phyloP scores from a whole-genome alignment of 495 filamentous ascomycete genomes.

The Neurospora tetrasperma region DNA sequence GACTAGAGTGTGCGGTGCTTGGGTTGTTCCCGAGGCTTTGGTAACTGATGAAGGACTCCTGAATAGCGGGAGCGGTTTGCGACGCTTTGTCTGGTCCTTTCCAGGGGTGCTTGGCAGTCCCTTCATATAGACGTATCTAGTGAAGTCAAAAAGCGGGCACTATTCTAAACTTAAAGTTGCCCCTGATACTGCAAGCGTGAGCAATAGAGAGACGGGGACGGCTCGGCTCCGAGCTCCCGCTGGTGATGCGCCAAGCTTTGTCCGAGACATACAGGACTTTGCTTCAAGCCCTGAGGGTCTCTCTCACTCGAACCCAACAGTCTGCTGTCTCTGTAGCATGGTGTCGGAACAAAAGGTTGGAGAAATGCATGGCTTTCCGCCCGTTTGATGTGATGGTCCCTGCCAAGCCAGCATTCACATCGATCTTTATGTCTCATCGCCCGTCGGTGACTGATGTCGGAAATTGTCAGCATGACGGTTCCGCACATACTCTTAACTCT shows the following conservation, averaged over 20 bases:
- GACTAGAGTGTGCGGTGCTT: background rate
- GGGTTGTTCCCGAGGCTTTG: background rate
- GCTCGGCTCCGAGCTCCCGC: background rate
- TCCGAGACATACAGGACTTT: background rate
- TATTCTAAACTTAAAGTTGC: background rate
- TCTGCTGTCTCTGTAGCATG: background rate
- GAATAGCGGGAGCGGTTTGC: background rate
- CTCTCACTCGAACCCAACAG: background rate
- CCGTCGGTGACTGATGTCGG: background rate
- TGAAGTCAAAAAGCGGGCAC: background rate
- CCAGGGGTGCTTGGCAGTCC: background rate
- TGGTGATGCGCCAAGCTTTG: background rate
- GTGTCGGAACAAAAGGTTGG: background rate
- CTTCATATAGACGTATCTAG: background rate
- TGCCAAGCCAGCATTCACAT: background rate
- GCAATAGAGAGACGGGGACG: background rate
- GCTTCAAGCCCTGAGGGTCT: background rate
- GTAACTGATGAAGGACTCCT: background rate
- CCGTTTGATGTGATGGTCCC: background rate
- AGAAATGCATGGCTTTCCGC: background rate
- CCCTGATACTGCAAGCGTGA: background rate
- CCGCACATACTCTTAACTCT: background rate
- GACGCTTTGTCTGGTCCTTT: background rate
- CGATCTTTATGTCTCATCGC: background rate
- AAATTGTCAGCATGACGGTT: background rate